A percentile compares a stretch with the other conserved stretches of the same genome.
These are phyloP conservation scores for Rhodotorula graminis DNA, from an alignment of 768 basidiomycete genomes.

Conservation along the genomic window DNA sequence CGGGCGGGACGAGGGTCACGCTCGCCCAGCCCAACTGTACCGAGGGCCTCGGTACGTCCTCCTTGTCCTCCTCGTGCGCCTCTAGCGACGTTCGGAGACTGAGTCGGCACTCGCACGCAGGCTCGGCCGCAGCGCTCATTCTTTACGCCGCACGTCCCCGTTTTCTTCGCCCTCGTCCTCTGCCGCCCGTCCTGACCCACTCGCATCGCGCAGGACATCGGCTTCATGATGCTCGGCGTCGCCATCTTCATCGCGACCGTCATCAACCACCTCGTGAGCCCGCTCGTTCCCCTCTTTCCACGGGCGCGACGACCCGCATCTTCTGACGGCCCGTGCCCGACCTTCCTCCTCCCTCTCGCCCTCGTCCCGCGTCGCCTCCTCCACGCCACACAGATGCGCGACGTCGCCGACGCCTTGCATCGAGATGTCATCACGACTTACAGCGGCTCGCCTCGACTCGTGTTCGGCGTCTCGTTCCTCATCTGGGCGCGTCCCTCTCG, in stretches of 20 bases:
- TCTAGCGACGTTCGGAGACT: too few species aligned
- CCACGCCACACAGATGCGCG: neutral
- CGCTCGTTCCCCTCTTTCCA: neutral
- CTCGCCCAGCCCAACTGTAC: conserved; percentile 23
- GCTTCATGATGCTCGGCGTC: conserved; percentile 19
- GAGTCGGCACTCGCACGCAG: neutral
- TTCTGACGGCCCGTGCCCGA: too few species aligned
- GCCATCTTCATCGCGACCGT: conserved; percentile 13
- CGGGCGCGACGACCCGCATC: too few species aligned
- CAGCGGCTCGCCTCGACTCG: conserved; percentile 8
- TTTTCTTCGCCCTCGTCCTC: neutral
- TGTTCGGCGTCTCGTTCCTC: conserved; percentile 19
- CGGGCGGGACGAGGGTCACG: conserved; percentile 1
- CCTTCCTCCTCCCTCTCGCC: too few species aligned
- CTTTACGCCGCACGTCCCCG: neutral
- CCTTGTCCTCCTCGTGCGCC: neutral
- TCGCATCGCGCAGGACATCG: conserved; percentile 1
- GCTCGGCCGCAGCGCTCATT: neutral
- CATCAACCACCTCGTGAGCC: conserved; percentile 11
- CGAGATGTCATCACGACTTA: conserved; percentile 2
- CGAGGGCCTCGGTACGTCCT: neutral
- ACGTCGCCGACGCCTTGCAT: neutral
- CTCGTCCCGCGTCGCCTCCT: too few species aligned
- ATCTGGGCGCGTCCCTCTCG: neutral
- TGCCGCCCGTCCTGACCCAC: too few species aligned